These are phyloP conservation scores for Purpureocillium lavendulum DNA, from an alignment of 2,329 filamentous ascomycete species.

Conservation along the genomic window DNA sequence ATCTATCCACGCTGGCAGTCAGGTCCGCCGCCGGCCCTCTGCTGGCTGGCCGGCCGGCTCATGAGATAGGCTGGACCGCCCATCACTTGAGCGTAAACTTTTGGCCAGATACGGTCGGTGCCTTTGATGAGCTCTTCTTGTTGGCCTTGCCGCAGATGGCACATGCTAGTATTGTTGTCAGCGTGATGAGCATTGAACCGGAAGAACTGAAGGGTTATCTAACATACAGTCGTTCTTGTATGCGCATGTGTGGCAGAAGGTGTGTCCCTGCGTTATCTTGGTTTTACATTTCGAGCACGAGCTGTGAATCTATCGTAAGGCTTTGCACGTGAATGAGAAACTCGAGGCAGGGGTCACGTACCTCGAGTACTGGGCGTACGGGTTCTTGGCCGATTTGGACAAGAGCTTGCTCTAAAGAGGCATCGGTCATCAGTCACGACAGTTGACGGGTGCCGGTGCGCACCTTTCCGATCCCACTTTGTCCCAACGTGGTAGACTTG, in stretches of 20 bases:
- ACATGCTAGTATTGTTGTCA: conserved; percentile 36
- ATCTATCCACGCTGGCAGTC: background rate
- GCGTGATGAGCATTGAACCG: background rate
- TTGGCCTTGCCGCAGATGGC: conserved; percentile 56
- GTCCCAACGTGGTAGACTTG: conserved; percentile 44
- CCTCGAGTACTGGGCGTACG: conserved; percentile 52
- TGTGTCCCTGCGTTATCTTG: conserved; percentile 53
- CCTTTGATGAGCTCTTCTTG: conserved; percentile 37
- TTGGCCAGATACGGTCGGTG: conserved; percentile 48
- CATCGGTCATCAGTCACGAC: no score
- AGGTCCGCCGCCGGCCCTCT: no score
- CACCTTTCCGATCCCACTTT: conserved; percentile 52
- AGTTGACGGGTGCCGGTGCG: background rate
- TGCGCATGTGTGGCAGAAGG: conserved; percentile 53
- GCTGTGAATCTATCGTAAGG: conserved; percentile 19
- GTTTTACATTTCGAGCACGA: conserved; percentile 54
- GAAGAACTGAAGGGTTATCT: background rate
- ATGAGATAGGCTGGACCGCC: no score
- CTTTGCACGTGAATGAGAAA: background rate
- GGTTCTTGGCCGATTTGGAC: conserved; percentile 57
- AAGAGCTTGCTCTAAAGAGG: conserved; percentile 49
- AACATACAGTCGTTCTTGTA: conserved; percentile 51
- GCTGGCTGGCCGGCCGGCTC: no score
- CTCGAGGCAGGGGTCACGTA: conserved; percentile 1
- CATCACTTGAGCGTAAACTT: conserved; percentile 53